Conservation (phyloP, 2,329 filamentous ascomycete species). For the Phialophora chinensis region DNA sequence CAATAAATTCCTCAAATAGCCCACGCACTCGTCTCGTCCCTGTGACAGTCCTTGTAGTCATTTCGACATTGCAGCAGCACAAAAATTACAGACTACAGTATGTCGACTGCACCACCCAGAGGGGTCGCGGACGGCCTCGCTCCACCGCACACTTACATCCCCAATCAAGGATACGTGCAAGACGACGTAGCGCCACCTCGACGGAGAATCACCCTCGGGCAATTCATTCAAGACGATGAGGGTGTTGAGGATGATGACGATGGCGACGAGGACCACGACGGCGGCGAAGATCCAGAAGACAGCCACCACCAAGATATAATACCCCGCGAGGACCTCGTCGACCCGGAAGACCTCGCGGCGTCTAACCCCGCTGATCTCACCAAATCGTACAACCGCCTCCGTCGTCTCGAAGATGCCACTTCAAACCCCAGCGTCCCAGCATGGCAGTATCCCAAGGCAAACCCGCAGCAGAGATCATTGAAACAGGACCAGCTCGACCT, state of each 20-base stretch:
- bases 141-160: conserved; percentile 57
- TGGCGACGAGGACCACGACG: conserved; percentile 57
- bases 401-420: conserved; percentile 65
- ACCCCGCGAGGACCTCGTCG: conserved; percentile 61
- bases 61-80: no score
- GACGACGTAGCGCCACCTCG: conserved; percentile 41
- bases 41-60: no score
- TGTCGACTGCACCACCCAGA: conserved; percentile 14
- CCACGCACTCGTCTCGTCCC: no score
- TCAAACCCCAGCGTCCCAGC: conserved; percentile 57
- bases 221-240: conserved; percentile 40
- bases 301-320: conserved; percentile 64
- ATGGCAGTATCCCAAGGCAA: conserved; percentile 70
- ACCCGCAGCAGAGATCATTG: conserved; percentile 84
- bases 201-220: conserved; percentile 41
- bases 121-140: conserved; percentile 53
- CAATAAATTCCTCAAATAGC: neutral
- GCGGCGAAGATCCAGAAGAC: neutral
- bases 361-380: conserved; percentile 72
- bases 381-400: conserved; percentile 87
- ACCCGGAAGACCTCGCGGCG: conserved; percentile 61
- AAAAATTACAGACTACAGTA: neutral
- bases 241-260: conserved; percentile 47
- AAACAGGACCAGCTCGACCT: conserved; percentile 61
- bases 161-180: conserved; percentile 56